A percentile compares a stretch with the other conserved stretches of the same genome.
Evolutionary conservation across 371 early-diverging fungal genomes (phyloP).

Genomic region (Smittium culicis): DNA sequence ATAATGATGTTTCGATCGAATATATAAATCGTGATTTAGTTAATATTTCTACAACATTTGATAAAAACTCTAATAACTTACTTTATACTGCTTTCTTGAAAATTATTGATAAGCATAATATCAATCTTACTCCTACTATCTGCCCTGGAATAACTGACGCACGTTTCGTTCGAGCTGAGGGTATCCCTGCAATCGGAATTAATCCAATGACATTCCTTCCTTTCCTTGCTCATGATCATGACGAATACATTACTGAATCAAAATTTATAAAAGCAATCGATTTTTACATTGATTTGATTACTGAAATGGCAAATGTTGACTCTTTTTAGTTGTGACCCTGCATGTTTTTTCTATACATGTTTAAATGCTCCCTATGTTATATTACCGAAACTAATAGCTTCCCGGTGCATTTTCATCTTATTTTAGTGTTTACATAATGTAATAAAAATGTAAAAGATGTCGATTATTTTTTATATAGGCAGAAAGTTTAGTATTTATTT

Average conservation of each 20-base stretch:
- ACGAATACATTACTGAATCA: constrained; percentile 58
- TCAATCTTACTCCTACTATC: constrained; percentile 31
- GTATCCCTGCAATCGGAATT: constrained; percentile 57
- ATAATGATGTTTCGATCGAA: constrained; percentile 35
- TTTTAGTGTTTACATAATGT: too few relatives aligned
- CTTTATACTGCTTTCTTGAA: background rate
- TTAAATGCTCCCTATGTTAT: too few relatives aligned
- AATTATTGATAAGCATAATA: too few relatives aligned
- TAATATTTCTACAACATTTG: background rate
- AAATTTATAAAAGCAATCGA: constrained; percentile 47
- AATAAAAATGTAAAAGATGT: too few relatives aligned
- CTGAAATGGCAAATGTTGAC: constrained; percentile 26
- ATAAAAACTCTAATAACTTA: background rate
- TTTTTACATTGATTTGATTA: constrained; percentile 43
- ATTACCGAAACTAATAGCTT: too few relatives aligned
- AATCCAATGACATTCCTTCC: constrained; percentile 52
- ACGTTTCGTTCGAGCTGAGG: constrained; percentile 47
- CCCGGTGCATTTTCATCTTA: too few relatives aligned
- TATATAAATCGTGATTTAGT: constrained; percentile 32
- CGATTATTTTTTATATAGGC: too few relatives aligned
- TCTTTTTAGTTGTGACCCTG: too few relatives aligned
- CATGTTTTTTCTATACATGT: too few relatives aligned
- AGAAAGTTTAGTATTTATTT: too few relatives aligned
- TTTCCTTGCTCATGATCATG: constrained; percentile 60
- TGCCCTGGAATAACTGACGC: constrained; percentile 67